These are phyloP conservation scores for Inonotus hispidus DNA, from an alignment of 1,284 basidiomycete genomes.

Conservation along the genomic window DNA sequence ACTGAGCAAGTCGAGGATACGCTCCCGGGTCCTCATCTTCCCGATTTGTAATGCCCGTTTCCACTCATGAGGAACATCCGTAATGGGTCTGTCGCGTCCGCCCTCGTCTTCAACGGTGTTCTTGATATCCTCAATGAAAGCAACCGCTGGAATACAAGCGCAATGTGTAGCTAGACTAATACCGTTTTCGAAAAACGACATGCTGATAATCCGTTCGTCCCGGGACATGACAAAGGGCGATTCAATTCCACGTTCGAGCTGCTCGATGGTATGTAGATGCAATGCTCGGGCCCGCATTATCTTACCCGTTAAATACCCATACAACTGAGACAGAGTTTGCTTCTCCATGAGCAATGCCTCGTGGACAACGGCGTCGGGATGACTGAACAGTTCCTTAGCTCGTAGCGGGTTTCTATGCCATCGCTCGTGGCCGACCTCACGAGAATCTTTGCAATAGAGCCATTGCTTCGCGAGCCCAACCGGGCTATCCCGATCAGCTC, in stretches of 20 bases:
- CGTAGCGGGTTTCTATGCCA: slow-evolving; percentile 39
- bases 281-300: slow-evolving; percentile 55
- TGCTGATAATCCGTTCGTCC: slow-evolving; percentile 47
- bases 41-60: slow-evolving; percentile 48
- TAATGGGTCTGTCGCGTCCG: slow-evolving; percentile 44
- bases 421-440: slow-evolving; percentile 28
- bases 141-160: slow-evolving; percentile 50
- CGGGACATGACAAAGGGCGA: slow-evolving; percentile 46
- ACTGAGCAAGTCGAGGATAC: slow-evolving; percentile 56
- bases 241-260: slow-evolving; percentile 36
- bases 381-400: slow-evolving; percentile 44
- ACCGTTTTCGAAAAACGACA: slow-evolving; percentile 53
- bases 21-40: slow-evolving; percentile 48
- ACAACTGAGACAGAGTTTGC: slow-evolving; percentile 58
- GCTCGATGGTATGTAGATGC: slow-evolving; percentile 50
- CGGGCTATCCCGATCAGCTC: slow-evolving; percentile 4
- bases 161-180: slow-evolving; percentile 56
- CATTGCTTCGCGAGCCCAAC: slow-evolving; percentile 7
- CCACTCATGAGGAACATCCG: slow-evolving; percentile 44
- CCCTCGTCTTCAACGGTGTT: slow-evolving; percentile 40
- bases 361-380: slow-evolving; percentile 47
- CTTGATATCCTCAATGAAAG: slow-evolving; percentile 47
- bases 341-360: slow-evolving; percentile 60
- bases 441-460: background rate
- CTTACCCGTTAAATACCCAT: slow-evolving; percentile 64